phyloP scores from a whole-genome alignment of 768 basidiomycete species.

The Gloeophyllum trabeum region DNA sequence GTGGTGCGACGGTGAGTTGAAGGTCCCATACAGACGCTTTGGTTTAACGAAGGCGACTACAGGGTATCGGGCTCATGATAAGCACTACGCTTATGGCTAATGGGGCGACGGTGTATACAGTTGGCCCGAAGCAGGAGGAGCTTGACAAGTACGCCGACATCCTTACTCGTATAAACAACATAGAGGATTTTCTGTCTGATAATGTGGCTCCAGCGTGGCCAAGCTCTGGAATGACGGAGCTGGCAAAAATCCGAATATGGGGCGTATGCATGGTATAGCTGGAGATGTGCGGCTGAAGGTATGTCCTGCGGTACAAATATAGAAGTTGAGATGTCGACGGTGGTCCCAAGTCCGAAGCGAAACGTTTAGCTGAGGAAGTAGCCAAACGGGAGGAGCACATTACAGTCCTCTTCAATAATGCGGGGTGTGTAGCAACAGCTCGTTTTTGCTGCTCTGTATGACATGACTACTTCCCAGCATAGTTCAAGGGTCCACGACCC shows the following conservation, averaged over 20 bases:
- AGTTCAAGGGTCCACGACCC: conserved; percentile 15
- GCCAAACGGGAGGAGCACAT: conserved; percentile 13
- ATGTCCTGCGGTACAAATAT: no score
- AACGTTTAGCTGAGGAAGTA: not conserved
- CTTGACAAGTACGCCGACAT: not conserved
- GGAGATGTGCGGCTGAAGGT: not conserved
- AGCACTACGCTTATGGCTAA: not conserved
- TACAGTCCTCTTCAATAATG: conserved; percentile 39
- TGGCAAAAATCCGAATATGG: no score
- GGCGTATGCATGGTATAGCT: not conserved
- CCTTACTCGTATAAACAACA: no score
- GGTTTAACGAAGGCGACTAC: not conserved
- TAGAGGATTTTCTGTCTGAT: no score
- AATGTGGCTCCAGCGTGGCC: no score
- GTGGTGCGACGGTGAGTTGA: not conserved
- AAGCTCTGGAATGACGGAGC: no score
- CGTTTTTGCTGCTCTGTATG: not conserved
- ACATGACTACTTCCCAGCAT: conserved; percentile 10
- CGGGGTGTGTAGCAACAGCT: conserved; percentile 19
- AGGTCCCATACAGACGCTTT: not conserved
- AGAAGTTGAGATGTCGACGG: no score
- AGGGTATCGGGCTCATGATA: not conserved
- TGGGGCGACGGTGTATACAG: not conserved
- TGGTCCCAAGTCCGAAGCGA: not conserved
- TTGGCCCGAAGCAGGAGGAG: not conserved